Percentiles rank a stretch among this genome's conserved stretches.
phyloP scores from a whole-genome alignment of 352 stramenopile genomes.

The Pythium dissotocum region DNA sequence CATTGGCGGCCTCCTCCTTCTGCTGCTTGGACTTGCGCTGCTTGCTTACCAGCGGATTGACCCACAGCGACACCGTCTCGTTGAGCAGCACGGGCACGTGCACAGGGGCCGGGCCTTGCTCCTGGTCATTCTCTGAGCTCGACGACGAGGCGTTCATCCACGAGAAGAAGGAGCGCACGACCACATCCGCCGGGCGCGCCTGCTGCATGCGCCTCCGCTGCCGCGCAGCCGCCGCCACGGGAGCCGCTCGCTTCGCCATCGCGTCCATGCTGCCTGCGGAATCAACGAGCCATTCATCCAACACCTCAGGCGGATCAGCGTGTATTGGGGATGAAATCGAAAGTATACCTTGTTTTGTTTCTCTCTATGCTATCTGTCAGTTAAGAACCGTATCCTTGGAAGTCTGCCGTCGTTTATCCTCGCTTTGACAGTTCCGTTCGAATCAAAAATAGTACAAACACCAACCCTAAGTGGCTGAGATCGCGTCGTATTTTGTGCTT shows the following conservation, averaged over 20 bases:
- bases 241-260: not conserved
- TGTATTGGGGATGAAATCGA: not conserved
- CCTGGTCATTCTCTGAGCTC: not conserved
- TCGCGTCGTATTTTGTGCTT: not conserved
- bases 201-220: slow-evolving; percentile 1
- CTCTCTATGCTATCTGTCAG: not conserved
- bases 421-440: not conserved
- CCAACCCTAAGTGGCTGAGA: not conserved
- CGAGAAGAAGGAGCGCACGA: slow-evolving; percentile 21
- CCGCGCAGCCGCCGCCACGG: slow-evolving; percentile 5
- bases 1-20: not conserved
- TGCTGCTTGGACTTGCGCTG: slow-evolving; percentile 9
- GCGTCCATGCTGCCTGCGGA: not conserved
- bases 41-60: slow-evolving; percentile 14
- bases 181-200: not conserved
- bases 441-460: not conserved
- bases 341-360: not conserved
- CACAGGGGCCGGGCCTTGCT: slow-evolving; percentile 10
- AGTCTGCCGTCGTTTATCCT: not conserved
- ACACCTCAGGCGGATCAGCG: not conserved
- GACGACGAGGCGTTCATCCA: slow-evolving; percentile 12
- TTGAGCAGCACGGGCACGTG: slow-evolving; percentile 66
- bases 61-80: slow-evolving; percentile 45
- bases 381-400: not conserved
- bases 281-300: slow-evolving; percentile 6